phyloP scores from a whole-genome alignment of 2,329 filamentous ascomycete species.

The Tolypocladium amazonense region DNA sequence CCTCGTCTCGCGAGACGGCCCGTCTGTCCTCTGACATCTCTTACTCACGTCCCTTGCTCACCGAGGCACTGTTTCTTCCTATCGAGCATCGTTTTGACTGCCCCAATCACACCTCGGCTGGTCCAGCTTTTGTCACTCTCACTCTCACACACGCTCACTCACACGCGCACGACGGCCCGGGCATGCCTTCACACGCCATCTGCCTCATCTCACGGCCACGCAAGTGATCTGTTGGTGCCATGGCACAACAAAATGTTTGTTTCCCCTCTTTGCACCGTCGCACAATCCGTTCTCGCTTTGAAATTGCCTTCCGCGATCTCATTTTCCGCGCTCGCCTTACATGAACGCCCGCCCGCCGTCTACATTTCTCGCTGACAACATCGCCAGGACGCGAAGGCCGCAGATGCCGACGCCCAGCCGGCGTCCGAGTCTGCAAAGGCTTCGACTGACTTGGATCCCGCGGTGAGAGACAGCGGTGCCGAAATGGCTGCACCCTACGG shows the following conservation, averaged over 20 bases:
- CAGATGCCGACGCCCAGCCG: slow-evolving; percentile 21
- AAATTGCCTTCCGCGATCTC: slow-evolving; percentile 3
- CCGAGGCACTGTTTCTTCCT: neutral
- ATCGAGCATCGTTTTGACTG: neutral
- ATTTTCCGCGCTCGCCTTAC: slow-evolving; percentile 2
- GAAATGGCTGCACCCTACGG: slow-evolving; percentile 65
- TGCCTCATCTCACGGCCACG: slow-evolving; percentile 21
- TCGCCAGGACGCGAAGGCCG: slow-evolving; percentile 22
- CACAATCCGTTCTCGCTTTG: slow-evolving; percentile 4
- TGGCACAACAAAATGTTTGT: slow-evolving; percentile 29
- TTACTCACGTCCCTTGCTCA: neutral
- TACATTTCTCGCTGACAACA: slow-evolving; percentile 6
- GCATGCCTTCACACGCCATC: slow-evolving; percentile 16
- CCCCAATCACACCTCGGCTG: slow-evolving; percentile 1
- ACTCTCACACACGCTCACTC: slow-evolving; percentile 9
- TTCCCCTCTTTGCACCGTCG: neutral
- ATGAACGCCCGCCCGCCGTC: neutral
- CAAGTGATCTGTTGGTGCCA: slow-evolving; percentile 24
- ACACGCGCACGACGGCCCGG: slow-evolving; percentile 8
- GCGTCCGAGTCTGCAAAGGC: slow-evolving; percentile 33
- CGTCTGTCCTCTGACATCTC: neutral
- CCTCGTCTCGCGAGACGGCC: slow-evolving; percentile 13
- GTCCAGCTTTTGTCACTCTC: slow-evolving; percentile 4
- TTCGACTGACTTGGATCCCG: slow-evolving; percentile 34
- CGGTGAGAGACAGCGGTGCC: slow-evolving; percentile 37